These are phyloP conservation scores for Mycena metata DNA, from an alignment of 768 basidiomycete species.

Conservation along the genomic window DNA sequence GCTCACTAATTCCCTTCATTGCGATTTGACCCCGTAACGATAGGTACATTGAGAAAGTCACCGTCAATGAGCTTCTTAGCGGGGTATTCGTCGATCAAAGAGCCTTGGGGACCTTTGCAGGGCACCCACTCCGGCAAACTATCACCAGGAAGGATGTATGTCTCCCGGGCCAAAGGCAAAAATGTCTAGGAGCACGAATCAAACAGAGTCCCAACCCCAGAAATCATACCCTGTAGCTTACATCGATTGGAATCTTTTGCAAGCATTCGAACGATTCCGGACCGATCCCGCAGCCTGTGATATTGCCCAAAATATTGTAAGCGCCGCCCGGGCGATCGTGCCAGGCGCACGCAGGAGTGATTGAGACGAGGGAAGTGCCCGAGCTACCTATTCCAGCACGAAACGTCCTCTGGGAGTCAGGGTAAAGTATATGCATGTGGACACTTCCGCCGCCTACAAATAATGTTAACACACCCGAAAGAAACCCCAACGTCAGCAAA, in stretches of 20 bases:
- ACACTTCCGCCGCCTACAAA: slow-evolving; percentile 8
- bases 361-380: slow-evolving; percentile 9
- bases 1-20: slow-evolving; percentile 4
- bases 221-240: neutral
- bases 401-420: slow-evolving; percentile 4
- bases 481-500: neutral
- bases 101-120: slow-evolving; percentile 21
- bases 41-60: neutral
- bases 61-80: slow-evolving; percentile 5
- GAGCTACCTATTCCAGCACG: slow-evolving; percentile 19
- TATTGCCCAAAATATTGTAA: slow-evolving; percentile 17
- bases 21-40: neutral
- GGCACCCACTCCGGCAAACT: slow-evolving; percentile 10
- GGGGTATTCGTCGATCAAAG: slow-evolving; percentile 13
- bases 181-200: slow-evolving; percentile 1
- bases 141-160: neutral
- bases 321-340: slow-evolving; percentile 20
- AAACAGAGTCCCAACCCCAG: too few species aligned
- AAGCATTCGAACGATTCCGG: slow-evolving; percentile 22
- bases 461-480: neutral
- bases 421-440: slow-evolving; percentile 20
- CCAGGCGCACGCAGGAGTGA: slow-evolving; percentile 25
- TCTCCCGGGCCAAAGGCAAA: slow-evolving; percentile 2
- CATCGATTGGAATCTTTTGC: slow-evolving; percentile 21
- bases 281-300: slow-evolving; percentile 19